Base-by-base conservation (phyloP, 1,284 basidiomycete genomes). In the Rhodotorula sp. region DNA sequence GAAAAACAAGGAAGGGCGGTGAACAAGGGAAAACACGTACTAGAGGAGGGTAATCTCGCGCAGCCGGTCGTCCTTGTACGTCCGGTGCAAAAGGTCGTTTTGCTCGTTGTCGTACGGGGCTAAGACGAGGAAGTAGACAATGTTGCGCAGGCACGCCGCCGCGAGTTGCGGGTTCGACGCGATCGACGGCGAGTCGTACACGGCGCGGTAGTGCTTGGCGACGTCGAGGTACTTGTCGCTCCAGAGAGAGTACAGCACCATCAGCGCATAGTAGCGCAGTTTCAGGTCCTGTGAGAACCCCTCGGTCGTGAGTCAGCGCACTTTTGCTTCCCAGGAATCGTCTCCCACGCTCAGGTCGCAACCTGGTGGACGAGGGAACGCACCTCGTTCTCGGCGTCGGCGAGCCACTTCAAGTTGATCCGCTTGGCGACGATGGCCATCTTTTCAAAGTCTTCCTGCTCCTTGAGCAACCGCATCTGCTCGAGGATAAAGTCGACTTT, bases 401-500 rank as follows among this genome's bases (percentile, higher is more conserved):
- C 93, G 81, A 99, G 85, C 83, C 94, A 98, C 63, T 89, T 89
- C 78, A 95, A 89, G 82, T 97, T 98, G 80, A 99, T 89, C 83
- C 98, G 98, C 78, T 95, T 86, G 55, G 89, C 67, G 49, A 94
- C 92, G 31, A 98, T 94, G 66, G 90, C 86, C 26, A 93, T 92
- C 80, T 93, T 92, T 18, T 90, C 87, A 91, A 95, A 98, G 79
- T 99, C 85, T 23, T 81, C 82, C 38, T 84, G 80, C 88, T 71
- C 87, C 82, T 82, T 93, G 88, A 79, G 93, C 87, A 99, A 82
- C 64, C 97, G 86, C 94, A 99, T 99, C 82, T 99, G 97, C 82
- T 99, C 95, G 56, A 99, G 84, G 76, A 99, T 92, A 79, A 99
- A 98, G 80, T 98, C 93, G 16, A 93, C 97, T 85, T 99, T 99